phyloP scores from a whole-genome alignment of 2,329 filamentous ascomycete genomes.

The Plenodomus tracheiphilus region DNA sequence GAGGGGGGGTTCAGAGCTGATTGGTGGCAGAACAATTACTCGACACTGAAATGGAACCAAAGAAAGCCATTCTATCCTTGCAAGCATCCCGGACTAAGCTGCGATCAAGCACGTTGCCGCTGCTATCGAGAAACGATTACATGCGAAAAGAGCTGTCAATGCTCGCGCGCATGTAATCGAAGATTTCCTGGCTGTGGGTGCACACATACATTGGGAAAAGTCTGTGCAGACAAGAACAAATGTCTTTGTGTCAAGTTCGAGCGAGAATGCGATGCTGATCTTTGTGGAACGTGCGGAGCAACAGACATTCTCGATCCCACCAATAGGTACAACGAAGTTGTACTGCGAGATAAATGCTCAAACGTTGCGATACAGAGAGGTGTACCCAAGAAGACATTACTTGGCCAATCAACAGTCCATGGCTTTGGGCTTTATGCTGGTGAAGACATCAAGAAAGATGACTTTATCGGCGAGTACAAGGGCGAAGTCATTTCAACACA shows the following conservation, averaged over 20 bases:
- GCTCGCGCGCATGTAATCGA: conserved; percentile 61
- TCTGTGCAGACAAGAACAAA: conserved; percentile 40
- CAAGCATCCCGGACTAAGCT: conserved; percentile 64
- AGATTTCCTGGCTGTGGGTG: conserved; percentile 51
- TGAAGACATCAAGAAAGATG: conserved; percentile 66
- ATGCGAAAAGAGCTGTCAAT: conserved; percentile 75
- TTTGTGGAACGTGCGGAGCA: conserved; percentile 73
- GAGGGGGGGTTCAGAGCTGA: conserved; percentile 15
- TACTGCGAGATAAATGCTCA: conserved; percentile 65
- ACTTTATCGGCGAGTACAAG: conserved; percentile 81
- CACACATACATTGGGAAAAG: conserved; percentile 38
- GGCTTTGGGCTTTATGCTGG: conserved; percentile 77
- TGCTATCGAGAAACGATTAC: conserved; percentile 65
- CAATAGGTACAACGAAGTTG: conserved; percentile 63
- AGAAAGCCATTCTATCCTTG: conserved; percentile 67
- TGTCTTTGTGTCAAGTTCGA: conserved; percentile 75
- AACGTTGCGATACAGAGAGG: conserved; percentile 75
- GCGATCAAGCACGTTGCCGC: conserved; percentile 62
- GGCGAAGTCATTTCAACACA: conserved; percentile 74
- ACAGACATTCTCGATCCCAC: conserved; percentile 68
- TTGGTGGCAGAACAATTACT: conserved; percentile 36
- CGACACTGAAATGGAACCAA: conserved; percentile 59
- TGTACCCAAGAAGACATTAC: conserved; percentile 64
- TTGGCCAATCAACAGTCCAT: conserved; percentile 72
- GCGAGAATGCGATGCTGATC: conserved; percentile 77